Conservation (phyloP, 2,329 filamentous ascomycete genomes). For the Albophoma yamanashiensis region DNA sequence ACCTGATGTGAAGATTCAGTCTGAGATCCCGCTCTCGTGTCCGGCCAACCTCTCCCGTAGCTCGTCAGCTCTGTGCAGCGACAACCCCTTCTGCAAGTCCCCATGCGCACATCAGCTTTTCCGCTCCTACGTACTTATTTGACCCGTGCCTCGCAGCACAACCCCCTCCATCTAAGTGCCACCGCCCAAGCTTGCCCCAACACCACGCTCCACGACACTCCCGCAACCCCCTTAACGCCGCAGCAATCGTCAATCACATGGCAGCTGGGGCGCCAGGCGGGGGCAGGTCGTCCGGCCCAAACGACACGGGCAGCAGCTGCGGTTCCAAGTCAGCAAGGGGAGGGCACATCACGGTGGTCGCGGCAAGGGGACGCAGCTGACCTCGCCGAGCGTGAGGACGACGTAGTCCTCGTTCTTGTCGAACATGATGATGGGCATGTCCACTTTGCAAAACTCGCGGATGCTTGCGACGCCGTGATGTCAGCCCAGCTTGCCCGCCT, state of each 20-base stretch:
- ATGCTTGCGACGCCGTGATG: conserved; percentile 38
- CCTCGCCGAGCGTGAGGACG: conserved; percentile 60
- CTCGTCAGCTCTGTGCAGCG: not conserved
- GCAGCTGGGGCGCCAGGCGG: not conserved
- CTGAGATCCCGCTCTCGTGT: not conserved
- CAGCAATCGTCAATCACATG: conserved; percentile 5
- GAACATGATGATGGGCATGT: conserved; percentile 82
- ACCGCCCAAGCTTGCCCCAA: not conserved
- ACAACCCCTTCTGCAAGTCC: not conserved
- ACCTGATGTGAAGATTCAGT: not conserved
- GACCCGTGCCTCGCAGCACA: not conserved
- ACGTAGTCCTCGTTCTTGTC: conserved; percentile 66
- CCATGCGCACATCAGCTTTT: not conserved
- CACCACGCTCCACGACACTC: not conserved
- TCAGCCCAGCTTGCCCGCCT: no score
- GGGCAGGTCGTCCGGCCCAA: conserved; percentile 51
- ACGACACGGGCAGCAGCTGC: conserved; percentile 57
- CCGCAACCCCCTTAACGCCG: not conserved
- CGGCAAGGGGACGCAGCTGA: conserved; percentile 19
- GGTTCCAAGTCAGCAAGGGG: not conserved
- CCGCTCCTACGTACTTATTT: not conserved
- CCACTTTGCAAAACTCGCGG: conserved; percentile 61
- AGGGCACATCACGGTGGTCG: not conserved
- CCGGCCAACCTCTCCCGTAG: not conserved
- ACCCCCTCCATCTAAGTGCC: not conserved